A percentile compares a stretch with the other conserved stretches of the same genome.
Evolutionary conservation across 495 filamentous ascomycete species (phyloP).

Genomic region (Trichoderma erinaceum): DNA sequence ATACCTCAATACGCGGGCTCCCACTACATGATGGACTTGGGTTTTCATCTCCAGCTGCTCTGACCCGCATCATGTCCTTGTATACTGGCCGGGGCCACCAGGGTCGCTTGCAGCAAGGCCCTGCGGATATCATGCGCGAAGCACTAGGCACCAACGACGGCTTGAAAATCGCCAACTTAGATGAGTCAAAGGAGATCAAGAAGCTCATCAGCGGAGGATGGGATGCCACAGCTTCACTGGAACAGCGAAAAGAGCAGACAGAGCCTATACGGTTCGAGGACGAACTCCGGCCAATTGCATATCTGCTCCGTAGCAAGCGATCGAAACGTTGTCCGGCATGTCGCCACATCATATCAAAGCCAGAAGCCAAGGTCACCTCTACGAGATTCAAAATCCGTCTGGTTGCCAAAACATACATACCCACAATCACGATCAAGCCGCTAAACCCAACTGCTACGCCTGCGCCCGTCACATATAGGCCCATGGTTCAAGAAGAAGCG

Average conservation of each 20-base stretch:
- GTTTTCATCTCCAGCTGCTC: constrained; percentile 69
- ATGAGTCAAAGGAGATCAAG: constrained; percentile 46
- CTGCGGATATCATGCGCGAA: constrained; percentile 69
- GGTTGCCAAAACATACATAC: constrained; percentile 84
- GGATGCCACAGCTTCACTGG: constrained; percentile 33
- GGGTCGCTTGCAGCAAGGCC: constrained; percentile 39
- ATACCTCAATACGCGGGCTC: constrained; percentile 41
- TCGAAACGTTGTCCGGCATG: constrained; percentile 88
- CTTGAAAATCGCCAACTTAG: constrained; percentile 46
- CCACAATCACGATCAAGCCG: constrained; percentile 64
- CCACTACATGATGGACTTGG: constrained; percentile 50
- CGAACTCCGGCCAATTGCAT: constrained; percentile 70
- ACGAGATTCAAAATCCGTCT: constrained; percentile 86
- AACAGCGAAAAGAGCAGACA: constrained; percentile 36
- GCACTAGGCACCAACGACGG: constrained; percentile 64
- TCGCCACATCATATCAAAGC: constrained; percentile 90
- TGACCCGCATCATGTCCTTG: constrained; percentile 85
- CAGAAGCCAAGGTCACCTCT: constrained; percentile 80
- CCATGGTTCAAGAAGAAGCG: constrained; percentile 13
- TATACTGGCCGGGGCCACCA: constrained; percentile 48
- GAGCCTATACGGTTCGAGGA: constrained; percentile 48
- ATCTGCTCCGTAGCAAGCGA: constrained; percentile 81
- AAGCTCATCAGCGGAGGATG: constrained; percentile 38
- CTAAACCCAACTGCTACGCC: constrained; percentile 43
- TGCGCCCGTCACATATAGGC: background rate